Evolutionary conservation across 805 yeast species (phyloP).

Genomic region (Spathaspora girioi): DNA sequence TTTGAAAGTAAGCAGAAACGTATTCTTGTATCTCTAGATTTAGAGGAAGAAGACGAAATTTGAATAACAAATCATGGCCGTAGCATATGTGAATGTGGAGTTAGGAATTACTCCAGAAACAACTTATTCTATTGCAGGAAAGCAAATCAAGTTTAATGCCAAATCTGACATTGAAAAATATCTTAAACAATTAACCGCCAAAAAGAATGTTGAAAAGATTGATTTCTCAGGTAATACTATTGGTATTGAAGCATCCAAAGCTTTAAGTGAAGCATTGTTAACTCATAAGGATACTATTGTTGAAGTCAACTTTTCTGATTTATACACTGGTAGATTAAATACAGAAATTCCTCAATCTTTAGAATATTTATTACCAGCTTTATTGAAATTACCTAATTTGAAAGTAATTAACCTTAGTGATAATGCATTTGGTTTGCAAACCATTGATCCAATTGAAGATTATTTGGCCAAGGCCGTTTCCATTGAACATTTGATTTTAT

Average conservation of each 20-base stretch:
- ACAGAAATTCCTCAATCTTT: conserved; percentile 91
- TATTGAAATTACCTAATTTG: conserved; percentile 65
- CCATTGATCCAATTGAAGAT: conserved; percentile 83
- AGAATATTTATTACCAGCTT: conserved; percentile 65
- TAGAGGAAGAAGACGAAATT: too few relatives aligned
- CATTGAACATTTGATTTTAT: conserved; percentile 78
- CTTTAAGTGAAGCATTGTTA: conserved; percentile 55
- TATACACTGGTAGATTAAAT: conserved; percentile 91
- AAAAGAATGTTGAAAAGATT: conserved; percentile 45
- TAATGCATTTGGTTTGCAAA: conserved; percentile 95
- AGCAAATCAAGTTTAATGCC: conserved; percentile 72
- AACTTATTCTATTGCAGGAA: conserved; percentile 61
- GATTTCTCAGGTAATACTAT: conserved; percentile 93
- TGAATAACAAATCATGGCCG: conserved; percentile 14
- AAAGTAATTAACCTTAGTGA: conserved; percentile 81
- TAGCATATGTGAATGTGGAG: conserved; percentile 16
- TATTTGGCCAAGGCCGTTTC: conserved; percentile 74
- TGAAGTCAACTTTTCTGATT: conserved; percentile 83
- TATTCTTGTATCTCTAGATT: too few relatives aligned
- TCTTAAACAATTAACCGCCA: conserved; percentile 49
- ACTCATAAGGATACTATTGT: conserved; percentile 44
- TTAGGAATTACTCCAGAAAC: conserved; percentile 40
- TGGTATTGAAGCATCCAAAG: conserved; percentile 83
- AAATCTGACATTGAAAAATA: conserved; percentile 71
- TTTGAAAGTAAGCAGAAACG: not conserved